phyloP scores from a whole-genome alignment of 768 basidiomycete genomes.

The Fibroporia radiculosa region DNA sequence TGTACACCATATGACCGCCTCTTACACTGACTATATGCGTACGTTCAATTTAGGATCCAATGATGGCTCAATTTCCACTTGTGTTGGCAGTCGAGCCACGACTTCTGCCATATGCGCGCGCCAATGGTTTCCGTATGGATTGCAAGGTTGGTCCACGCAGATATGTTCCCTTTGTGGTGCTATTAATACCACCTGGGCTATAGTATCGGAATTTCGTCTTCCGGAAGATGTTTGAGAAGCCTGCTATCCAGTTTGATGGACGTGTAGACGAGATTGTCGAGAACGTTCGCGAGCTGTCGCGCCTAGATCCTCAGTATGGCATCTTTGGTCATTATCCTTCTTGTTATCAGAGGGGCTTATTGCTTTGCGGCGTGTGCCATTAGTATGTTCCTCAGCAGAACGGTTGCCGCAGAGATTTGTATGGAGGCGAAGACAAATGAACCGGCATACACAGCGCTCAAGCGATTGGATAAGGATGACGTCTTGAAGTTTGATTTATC shows the following conservation, averaged over 20 bases:
- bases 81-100: slow-evolving; percentile 72
- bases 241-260: slow-evolving; percentile 39
- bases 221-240: slow-evolving; percentile 76
- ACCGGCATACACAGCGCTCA: slow-evolving; percentile 59
- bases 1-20: slow-evolving; percentile 7
- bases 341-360: slow-evolving; percentile 7
- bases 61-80: slow-evolving; percentile 71
- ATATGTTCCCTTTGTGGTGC: slow-evolving; percentile 3
- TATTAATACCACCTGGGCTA: slow-evolving; percentile 1
- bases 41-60: slow-evolving; percentile 48
- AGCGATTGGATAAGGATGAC: slow-evolving; percentile 55
- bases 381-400: slow-evolving; percentile 78
- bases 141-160: slow-evolving; percentile 42
- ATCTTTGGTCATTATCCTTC: slow-evolving; percentile 1
- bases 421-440: slow-evolving; percentile 75
- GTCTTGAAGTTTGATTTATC: slow-evolving; percentile 60
- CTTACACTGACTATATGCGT: background rate
- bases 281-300: slow-evolving; percentile 66
- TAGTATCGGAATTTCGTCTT: slow-evolving; percentile 85
- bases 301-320: slow-evolving; percentile 57
- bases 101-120: slow-evolving; percentile 60
- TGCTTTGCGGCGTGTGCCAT: background rate
- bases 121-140: slow-evolving; percentile 75
- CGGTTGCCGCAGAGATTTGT: slow-evolving; percentile 76
- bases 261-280: slow-evolving; percentile 55